These are phyloP conservation scores for Solanum peruvianum DNA, from an alignment of 257 asterid species.

Conservation along the genomic window DNA sequence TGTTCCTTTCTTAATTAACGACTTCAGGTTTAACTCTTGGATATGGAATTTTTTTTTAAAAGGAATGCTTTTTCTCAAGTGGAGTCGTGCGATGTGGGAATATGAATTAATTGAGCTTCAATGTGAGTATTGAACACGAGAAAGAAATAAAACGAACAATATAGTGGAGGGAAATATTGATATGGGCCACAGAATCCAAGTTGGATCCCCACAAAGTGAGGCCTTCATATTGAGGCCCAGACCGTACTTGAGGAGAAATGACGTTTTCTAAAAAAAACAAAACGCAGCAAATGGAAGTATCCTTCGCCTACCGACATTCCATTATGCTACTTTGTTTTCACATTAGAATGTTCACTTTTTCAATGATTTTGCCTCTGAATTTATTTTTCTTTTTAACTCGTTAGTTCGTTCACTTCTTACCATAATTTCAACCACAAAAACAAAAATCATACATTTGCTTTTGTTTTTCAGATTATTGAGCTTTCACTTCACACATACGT, in stretches of 20 bases:
- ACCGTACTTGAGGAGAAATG: neutral
- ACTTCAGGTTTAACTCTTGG: no score
- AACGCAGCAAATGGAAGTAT: neutral
- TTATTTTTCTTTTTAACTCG: neutral
- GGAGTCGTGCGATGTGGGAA: neutral
- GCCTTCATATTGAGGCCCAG: neutral
- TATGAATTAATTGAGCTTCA: no score
- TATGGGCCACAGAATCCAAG: neutral
- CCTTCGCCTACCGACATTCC: neutral
- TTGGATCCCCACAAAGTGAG: neutral
- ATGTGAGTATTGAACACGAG: no score
- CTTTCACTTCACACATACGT: neutral
- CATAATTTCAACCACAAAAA: neutral
- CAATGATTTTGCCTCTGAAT: neutral
- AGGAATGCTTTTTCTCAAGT: neutral
- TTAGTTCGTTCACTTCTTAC: neutral
- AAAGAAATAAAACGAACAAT: neutral
- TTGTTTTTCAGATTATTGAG: neutral
- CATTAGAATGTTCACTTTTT: neutral
- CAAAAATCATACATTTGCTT: neutral
- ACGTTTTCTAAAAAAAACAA: neutral
- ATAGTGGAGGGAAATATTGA: neutral
- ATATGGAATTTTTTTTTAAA: no score
- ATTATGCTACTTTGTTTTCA: neutral
- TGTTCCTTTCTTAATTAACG: neutral